Base-by-base conservation (phyloP, 352 stramenopile genomes). In the Phytophthora pini region DNA sequence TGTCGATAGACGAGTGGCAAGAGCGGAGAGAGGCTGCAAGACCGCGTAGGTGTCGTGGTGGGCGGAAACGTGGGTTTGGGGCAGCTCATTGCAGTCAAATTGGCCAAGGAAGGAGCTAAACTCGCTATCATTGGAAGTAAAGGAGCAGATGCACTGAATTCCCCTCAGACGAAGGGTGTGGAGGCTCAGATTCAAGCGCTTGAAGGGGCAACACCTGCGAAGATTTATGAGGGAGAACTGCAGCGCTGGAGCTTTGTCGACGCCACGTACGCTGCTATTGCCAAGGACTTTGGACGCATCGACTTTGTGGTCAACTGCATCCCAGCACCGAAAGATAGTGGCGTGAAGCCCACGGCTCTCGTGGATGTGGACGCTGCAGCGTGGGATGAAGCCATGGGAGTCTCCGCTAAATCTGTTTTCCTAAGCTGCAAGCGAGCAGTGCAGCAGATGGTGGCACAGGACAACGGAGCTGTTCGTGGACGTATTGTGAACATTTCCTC, bases 221-320 rank as follows among this genome's bases (percentile, higher is more conserved):
- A 74, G 46, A 46, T 90, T 8, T 74, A 69, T 12, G 70, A 82
- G 12, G 79, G 80, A 26, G 78, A 87, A 27, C 65, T 89, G 48
- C 70, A 88, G 34, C 62, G 58, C 53, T 87, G 76, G 65, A 62
- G 60, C 36, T 89, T 92, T 47, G 27, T 90, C 6, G 77, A 90
- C 44, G 56, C 41, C 8, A 72, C 79, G 24, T 89, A 82, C 59
- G 32, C 64, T 3, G 58, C 55, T 1, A 64, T 88, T 26, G 75
- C 72, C 22, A 79, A 79, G 48, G 44, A 77, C 36, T 79, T 85
- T 55, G 75, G 69, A 48, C 83, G 83, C 52, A 79, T 90, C 24
- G 83, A 90, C 67, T 92, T 92, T 73, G 79, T 90, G 13, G 79
- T 90, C 55, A 90, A 92, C 66, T 92, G 80, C 49, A 61, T 90